Percentiles rank a stretch among this genome's conserved stretches.
These are phyloP conservation scores for Suillus subalutaceus DNA, from an alignment of 768 basidiomycete species.

Conservation along the genomic window DNA sequence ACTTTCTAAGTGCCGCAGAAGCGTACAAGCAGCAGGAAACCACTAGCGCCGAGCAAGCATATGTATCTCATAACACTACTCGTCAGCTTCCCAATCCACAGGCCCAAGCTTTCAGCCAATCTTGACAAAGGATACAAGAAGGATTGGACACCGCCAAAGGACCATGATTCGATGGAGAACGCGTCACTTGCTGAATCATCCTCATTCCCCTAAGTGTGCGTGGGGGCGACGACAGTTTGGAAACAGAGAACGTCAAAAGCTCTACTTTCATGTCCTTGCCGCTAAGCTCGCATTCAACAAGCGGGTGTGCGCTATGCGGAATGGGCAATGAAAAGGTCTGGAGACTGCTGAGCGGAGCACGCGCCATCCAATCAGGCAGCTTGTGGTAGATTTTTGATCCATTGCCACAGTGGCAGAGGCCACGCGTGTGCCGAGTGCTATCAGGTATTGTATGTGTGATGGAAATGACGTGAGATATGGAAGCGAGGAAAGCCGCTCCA, in stretches of 20 bases:
- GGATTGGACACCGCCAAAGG: not conserved
- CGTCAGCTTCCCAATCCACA: not conserved
- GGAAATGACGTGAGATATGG: not conserved
- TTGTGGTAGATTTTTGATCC: not conserved
- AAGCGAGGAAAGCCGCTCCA: not conserved
- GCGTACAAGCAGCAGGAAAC: not conserved
- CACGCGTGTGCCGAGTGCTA: not conserved
- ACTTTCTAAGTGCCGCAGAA: no score
- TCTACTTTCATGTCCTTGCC: not conserved
- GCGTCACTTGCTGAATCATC: not conserved
- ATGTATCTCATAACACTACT: not conserved
- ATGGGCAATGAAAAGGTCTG: not conserved
- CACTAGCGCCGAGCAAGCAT: not conserved
- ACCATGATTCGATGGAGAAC: not conserved
- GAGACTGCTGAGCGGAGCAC: not conserved
- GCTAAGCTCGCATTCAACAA: not conserved
- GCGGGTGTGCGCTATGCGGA: not conserved
- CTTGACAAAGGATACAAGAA: not conserved
- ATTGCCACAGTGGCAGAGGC: not conserved
- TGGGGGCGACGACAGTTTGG: not conserved
- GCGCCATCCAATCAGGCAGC: not conserved
- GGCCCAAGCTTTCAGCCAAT: constrained; percentile 4
- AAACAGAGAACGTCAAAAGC: not conserved
- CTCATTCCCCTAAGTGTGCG: not conserved
- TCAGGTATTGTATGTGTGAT: not conserved